Base-by-base conservation (phyloP, 192 early-diverging fungal species). In the Coemansia asiatica region DNA sequence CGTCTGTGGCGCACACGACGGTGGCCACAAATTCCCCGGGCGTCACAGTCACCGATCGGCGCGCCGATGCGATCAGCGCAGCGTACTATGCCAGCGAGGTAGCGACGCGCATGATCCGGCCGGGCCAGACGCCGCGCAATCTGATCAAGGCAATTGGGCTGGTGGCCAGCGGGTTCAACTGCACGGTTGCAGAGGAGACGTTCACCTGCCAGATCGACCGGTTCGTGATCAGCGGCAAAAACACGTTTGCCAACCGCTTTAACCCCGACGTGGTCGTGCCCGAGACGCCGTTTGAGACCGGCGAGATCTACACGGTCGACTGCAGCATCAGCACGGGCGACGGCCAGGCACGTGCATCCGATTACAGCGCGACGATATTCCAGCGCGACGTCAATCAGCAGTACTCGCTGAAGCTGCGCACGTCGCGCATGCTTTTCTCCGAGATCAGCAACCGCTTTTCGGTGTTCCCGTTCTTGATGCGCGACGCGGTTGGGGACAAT, bases 1-100 rank as follows among this genome's bases (percentile, higher is more conserved):
- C 89, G 33, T 87, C 88, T 21, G 82, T 87, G n/a, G 94, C 90
- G 1, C 93, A 94, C 77, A 96, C 94, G 4, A 79, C 85, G 27
- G 84, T 94, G 21, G 70, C 95, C 36, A 91, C 86, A 46, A 69
- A 85, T 44, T 76, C 71, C 51, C 82, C 89, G n/a, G 75, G 83
- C 21, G 66, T 75, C 22, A 86, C 90, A 29, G 73, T 92, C 38
- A 82, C 73, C 31, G 93, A 89, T 15, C 83, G 84, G 19, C 84
- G 87, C 54, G 94, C 91, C 6, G 91, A 94, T 65, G 89, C 86
- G 21, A 74, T 95, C 63, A 83, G 86, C 65, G 95, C 95, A 31
- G 94, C 95, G 38, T 83, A 95, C 68, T 87, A 85, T 47, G 90
- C 90, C 31, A 75, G 86, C 65, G 94, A 98, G 81, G 92, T 93